These are phyloP conservation scores for Penicillium robsamsonii DNA, from an alignment of 495 filamentous ascomycete genomes.

Conservation along the genomic window DNA sequence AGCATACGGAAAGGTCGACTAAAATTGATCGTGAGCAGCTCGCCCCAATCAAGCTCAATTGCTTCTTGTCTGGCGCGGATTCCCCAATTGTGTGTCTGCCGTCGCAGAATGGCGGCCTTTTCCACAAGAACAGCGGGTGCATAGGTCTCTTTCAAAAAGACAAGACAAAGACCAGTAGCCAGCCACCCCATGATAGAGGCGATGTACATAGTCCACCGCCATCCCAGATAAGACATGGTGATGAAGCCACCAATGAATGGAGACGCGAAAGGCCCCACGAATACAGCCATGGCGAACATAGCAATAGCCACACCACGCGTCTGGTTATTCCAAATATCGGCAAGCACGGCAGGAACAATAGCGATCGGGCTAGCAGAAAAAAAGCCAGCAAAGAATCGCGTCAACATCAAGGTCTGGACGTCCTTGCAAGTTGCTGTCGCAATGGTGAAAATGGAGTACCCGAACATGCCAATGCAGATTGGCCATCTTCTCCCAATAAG, in stretches of 20 bases:
- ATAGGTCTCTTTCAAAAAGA: constrained; percentile 42
- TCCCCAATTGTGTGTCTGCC: constrained; percentile 48
- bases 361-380: constrained; percentile 46
- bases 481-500: constrained; percentile 62
- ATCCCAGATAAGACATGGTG: constrained; percentile 41
- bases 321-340: constrained; percentile 50
- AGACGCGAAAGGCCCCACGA: constrained; percentile 48
- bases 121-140: constrained; percentile 37
- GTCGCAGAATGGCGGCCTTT: constrained; percentile 41
- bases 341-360: constrained; percentile 45
- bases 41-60: constrained; percentile 42
- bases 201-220: constrained; percentile 51
- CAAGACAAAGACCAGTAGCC: constrained; percentile 25
- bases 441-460: constrained; percentile 55
- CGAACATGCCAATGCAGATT: constrained; percentile 50
- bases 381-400: constrained; percentile 48
- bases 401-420: constrained; percentile 52
- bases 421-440: constrained; percentile 58
- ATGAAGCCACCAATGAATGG: constrained; percentile 50
- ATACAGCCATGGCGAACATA: constrained; percentile 52
- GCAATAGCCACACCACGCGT: constrained; percentile 49
- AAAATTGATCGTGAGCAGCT: constrained; percentile 43
- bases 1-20: constrained; percentile 47
- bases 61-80: constrained; percentile 51
- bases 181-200: constrained; percentile 41